Base-by-base conservation (phyloP, 257 asterid species). In the Orobanche coerulescens region DNA sequence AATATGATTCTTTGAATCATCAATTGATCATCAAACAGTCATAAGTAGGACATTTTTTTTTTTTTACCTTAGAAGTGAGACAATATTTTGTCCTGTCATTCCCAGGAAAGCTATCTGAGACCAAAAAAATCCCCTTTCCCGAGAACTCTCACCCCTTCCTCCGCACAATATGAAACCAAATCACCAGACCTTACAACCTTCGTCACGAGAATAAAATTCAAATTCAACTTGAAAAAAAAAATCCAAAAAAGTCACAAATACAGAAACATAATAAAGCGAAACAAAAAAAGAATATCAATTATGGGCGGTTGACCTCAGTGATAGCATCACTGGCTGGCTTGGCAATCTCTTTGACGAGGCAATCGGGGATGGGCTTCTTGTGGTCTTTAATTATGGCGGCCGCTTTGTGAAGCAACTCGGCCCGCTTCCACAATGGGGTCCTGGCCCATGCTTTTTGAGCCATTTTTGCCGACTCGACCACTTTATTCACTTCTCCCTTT, bases 401-500 rank as follows among this genome's bases (percentile, higher is more conserved):
- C 16, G 98, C 98, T 68, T 82, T 92, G 76, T 92, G 97, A 52
- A 92, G 97, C 47, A 92, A 83, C 95, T 92, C 97, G 0, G 98
- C 98, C 2, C 98, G 84, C 71, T 84, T 92, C 98, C 98, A 92
- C 0, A 92, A 81, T 0, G 98, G 95, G 5, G 95, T 92, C 67
- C 74, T 86, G 14, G 95, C 95, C 98, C 98, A 92, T 69, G 72
- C 75, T 49, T 86, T 86, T 33, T 92, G 96, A 3, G 91, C 95
- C 0, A 44, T 71, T 84, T 85, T 90, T 2, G 97, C 76, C 0
- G 40, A 37, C 77, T 92, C 95, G 89, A 92, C 86, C n/a, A 59
- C 94, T 75, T 84, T 88, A 73, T 92, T 88, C 59, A 88, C 98
- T 84, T 92, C 98, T 69, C 84, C 94, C 62, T 92, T 97, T 20